Evolutionary conservation across 2,329 filamentous ascomycete species (phyloP).

Genomic region (Aureobasidium subglaciale): DNA sequence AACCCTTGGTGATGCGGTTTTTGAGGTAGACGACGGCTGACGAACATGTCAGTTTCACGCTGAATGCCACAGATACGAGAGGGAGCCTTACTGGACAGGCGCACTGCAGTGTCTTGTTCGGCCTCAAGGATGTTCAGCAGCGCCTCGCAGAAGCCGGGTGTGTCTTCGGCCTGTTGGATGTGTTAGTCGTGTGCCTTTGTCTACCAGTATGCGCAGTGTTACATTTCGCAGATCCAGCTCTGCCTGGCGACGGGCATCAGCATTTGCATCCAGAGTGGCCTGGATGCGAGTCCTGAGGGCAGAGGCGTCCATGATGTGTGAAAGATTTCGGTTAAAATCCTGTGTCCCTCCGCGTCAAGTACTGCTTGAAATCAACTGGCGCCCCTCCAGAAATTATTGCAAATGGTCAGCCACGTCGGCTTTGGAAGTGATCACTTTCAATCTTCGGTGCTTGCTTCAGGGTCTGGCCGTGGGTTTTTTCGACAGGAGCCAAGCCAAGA

Average conservation of each 20-base stretch:
- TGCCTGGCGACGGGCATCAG: conserved; percentile 66
- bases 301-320: conserved; percentile 60
- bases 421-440: background rate
- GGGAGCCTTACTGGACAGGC: conserved; percentile 69
- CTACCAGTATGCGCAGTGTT: conserved; percentile 29
- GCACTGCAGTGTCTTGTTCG: conserved; percentile 77
- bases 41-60: conserved; percentile 16
- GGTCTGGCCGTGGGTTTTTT: conserved; percentile 8
- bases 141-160: conserved; percentile 82
- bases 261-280: conserved; percentile 67
- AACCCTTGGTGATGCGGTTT: conserved; percentile 90
- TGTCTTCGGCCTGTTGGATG: conserved; percentile 67
- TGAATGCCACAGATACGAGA: background rate
- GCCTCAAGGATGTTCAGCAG: conserved; percentile 83
- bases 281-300: conserved; percentile 69
- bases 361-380: background rate
- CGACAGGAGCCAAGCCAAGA: background rate
- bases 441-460: conserved; percentile 2
- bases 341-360: background rate
- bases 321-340: background rate
- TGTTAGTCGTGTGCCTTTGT: background rate
- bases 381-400: conserved; percentile 7
- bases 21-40: conserved; percentile 95
- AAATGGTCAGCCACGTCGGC: conserved; percentile 3
- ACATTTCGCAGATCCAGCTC: conserved; percentile 79